A percentile compares a stretch with the other conserved stretches of the same genome.
Evolutionary conservation across 306 rosid genomes (phyloP).

Genomic region (Ceratonia siliqua): DNA sequence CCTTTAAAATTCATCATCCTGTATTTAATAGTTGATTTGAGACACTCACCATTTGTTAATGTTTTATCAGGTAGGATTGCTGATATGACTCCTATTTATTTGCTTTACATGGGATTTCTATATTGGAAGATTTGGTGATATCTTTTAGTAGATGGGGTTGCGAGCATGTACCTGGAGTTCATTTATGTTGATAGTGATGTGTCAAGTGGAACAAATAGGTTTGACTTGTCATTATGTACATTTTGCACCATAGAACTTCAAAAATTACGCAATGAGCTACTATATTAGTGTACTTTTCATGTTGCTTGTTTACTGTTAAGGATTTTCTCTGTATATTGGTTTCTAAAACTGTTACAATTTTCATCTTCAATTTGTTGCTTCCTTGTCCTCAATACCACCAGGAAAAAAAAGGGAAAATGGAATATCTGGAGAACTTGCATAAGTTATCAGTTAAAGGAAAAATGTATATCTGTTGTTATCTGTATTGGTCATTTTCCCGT

Average conservation of each 20-base stretch:
- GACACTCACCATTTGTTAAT: conserved; percentile 34
- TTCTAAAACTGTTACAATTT: neutral
- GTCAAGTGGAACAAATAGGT: conserved; percentile 60
- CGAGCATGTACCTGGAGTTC: conserved; percentile 81
- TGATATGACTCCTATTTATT: conserved; percentile 59
- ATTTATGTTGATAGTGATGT: conserved; percentile 86
- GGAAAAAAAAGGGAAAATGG: neutral
- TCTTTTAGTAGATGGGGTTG: conserved; percentile 80
- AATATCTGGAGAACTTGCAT: conserved; percentile 4
- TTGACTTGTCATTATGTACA: conserved; percentile 67
- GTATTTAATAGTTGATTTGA: conserved; percentile 1
- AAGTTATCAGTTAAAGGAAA: neutral
- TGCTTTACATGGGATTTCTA: conserved; percentile 69
- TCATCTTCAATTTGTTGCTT: neutral
- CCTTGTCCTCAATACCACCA: neutral
- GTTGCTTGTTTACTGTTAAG: conserved; percentile 27
- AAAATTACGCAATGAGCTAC: conserved; percentile 89
- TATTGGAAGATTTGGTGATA: conserved; percentile 89
- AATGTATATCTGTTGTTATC: neutral
- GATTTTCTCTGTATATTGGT: neutral
- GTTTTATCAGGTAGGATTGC: conserved; percentile 60
- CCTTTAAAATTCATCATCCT: conserved; percentile 10
- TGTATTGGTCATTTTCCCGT: neutral
- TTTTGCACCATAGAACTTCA: conserved; percentile 90
- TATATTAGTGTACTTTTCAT: neutral